Conservation (phyloP, 345 rosid genomes). For the Alliaria petiolata region DNA sequence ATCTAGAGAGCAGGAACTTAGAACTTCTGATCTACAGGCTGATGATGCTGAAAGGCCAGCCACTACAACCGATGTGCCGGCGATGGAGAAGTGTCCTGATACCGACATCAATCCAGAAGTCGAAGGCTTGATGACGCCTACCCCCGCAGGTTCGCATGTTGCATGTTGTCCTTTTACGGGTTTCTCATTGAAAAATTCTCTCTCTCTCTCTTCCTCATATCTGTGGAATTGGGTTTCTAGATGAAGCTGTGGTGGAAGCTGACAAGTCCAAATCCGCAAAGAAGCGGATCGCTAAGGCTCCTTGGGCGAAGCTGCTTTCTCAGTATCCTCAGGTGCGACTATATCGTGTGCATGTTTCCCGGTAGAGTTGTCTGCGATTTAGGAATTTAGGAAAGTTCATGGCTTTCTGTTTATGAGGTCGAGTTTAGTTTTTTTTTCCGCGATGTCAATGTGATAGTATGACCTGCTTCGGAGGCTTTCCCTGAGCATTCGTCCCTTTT, state of each 20-base stretch:
- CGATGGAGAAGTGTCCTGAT: slow-evolving; percentile 38
- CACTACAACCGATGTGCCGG: slow-evolving; percentile 25
- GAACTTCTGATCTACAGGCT: slow-evolving; percentile 52
- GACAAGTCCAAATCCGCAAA: slow-evolving; percentile 21
- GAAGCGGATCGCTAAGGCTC: slow-evolving; percentile 40
- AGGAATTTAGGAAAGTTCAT: neutral
- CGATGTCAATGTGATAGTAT: neutral
- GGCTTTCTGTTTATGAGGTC: neutral
- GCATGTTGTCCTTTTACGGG: slow-evolving; percentile 24
- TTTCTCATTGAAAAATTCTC: too few relatives aligned
- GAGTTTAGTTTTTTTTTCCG: neutral
- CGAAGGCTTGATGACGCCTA: slow-evolving; percentile 43
- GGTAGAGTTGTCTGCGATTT: neutral
- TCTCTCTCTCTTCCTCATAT: too few relatives aligned
- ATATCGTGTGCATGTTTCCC: neutral
- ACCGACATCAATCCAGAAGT: slow-evolving; percentile 36
- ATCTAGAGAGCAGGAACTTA: slow-evolving; percentile 47
- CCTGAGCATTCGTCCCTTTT: too few relatives aligned
- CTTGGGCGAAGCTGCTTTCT: slow-evolving; percentile 93
- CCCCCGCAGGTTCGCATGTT: slow-evolving; percentile 47
- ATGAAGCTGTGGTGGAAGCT: slow-evolving; percentile 28
- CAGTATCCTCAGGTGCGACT: slow-evolving; percentile 66
- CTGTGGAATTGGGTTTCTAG: neutral
- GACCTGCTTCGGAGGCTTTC: neutral
- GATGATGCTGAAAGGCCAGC: slow-evolving; percentile 32